Evolutionary conservation across 2,329 filamentous ascomycete genomes (phyloP).

Genomic region (Claviceps arundinis): DNA sequence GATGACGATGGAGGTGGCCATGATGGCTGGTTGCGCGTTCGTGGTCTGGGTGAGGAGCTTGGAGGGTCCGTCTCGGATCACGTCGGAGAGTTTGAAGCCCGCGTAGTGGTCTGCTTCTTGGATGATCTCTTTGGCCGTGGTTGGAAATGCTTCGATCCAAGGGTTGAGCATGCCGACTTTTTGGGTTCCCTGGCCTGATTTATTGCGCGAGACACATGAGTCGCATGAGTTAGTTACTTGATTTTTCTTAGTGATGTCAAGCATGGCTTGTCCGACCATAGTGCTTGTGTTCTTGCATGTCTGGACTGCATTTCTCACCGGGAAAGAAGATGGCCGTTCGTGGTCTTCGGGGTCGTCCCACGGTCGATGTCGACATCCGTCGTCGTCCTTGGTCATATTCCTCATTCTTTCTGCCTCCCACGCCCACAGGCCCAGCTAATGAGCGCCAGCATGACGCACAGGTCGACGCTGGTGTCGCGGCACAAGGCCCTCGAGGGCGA

Average conservation of each 20-base stretch:
- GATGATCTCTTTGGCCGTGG: slow-evolving; percentile 60
- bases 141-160: slow-evolving; percentile 78
- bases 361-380: slow-evolving; percentile 10
- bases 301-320: slow-evolving; percentile 21
- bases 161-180: slow-evolving; percentile 75
- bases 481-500: slow-evolving; percentile 13
- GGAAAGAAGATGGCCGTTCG: slow-evolving; percentile 49
- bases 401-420: slow-evolving; percentile 8
- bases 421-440: not conserved
- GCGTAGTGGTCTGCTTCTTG: slow-evolving; percentile 75
- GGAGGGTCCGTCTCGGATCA: slow-evolving; percentile 72
- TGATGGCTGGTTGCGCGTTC: slow-evolving; percentile 89
- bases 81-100: slow-evolving; percentile 57
- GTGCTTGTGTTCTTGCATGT: not conserved
- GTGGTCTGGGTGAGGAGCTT: slow-evolving; percentile 65
- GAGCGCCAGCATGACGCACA: not conserved
- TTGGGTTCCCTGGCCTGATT: slow-evolving; percentile 71
- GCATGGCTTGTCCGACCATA: not conserved
- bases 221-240: not conserved
- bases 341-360: slow-evolving; percentile 23
- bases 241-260: not conserved
- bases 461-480: not conserved
- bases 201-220: not conserved
- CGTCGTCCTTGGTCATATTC: not conserved
- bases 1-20: slow-evolving; percentile 87